phyloP scores from a whole-genome alignment of 345 rosid species.

The Aethionema arabicum region DNA sequence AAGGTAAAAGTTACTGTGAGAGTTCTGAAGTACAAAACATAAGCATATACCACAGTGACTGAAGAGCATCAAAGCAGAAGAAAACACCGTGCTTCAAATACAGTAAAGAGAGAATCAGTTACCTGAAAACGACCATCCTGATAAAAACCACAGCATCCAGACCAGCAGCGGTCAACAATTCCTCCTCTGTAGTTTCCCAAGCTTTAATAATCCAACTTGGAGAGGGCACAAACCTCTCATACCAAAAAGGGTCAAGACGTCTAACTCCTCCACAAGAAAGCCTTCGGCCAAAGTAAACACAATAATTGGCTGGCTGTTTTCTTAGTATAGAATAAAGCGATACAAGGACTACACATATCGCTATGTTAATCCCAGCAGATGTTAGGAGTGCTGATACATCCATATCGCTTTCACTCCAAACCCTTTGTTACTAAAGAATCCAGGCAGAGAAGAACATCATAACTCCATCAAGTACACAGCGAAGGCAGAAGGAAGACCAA shows the following conservation, averaged over 20 bases:
- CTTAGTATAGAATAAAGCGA: constrained; percentile 73
- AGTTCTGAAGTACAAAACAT: constrained; percentile 12
- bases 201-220: constrained; percentile 89
- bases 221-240: constrained; percentile 81
- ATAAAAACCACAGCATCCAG: constrained; percentile 82
- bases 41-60: constrained; percentile 8
- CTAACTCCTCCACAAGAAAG: constrained; percentile 40
- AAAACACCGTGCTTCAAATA: constrained; percentile 7
- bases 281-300: constrained; percentile 75
- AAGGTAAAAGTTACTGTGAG: constrained; percentile 24
- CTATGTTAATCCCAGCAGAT: constrained; percentile 82
- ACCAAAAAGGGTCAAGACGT: constrained; percentile 44
- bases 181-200: constrained; percentile 82
- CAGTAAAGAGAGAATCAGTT: constrained; percentile 15
- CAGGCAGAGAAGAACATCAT: constrained; percentile 20
- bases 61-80: constrained; percentile 4
- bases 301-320: constrained; percentile 67
- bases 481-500: background rate
- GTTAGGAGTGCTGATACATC: constrained; percentile 68
- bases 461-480: constrained; percentile 17
- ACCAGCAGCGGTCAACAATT: constrained; percentile 68
- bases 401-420: constrained; percentile 51
- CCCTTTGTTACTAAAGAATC: constrained; percentile 24
- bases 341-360: constrained; percentile 56
- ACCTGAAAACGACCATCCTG: constrained; percentile 83